A percentile compares a stretch with the other conserved stretches of the same genome.
phyloP scores from a whole-genome alignment of 2,329 filamentous ascomycete species.

The Colletotrichum magnum region DNA sequence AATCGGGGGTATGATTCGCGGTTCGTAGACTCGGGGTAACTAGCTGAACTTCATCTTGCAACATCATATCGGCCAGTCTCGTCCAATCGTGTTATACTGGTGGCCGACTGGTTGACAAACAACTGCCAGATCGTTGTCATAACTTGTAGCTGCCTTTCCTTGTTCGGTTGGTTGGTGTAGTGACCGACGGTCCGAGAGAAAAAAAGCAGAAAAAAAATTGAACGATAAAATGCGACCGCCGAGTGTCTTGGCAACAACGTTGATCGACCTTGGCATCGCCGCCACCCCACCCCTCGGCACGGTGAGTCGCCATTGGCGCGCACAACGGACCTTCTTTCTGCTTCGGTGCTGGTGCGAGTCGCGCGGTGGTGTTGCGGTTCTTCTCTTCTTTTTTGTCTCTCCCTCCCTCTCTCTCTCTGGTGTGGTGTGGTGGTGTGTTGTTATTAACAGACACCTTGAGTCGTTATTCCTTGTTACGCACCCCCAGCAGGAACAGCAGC shows the following conservation, averaged over 20 bases:
- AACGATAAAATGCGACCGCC: conserved; percentile 30
- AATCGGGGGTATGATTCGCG: conserved; percentile 20
- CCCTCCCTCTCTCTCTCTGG: too few relatives aligned
- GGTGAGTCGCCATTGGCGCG: conserved; percentile 27
- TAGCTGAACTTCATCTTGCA: conserved; percentile 10
- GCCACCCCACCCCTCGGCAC: conserved; percentile 28
- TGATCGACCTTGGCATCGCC: conserved; percentile 41
- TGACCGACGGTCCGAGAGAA: neutral
- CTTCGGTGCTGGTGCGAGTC: conserved; percentile 31
- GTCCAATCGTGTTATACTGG: too few relatives aligned
- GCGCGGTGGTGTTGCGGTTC: conserved; percentile 11
- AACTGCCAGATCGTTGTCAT: too few relatives aligned
- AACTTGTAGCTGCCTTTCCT: too few relatives aligned
- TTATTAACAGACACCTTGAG: neutral
- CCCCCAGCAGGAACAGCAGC: too few relatives aligned
- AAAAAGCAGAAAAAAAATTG: conserved; percentile 7
- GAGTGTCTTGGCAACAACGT: conserved; percentile 34
- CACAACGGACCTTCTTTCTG: conserved; percentile 26
- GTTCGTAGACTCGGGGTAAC: conserved; percentile 10
- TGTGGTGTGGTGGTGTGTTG: neutral
- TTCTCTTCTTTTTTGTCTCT: neutral
- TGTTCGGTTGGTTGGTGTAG: too few relatives aligned
- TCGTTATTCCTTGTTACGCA: too few relatives aligned
- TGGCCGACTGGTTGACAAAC: too few relatives aligned
- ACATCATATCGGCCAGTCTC: conserved; percentile 3